Base-by-base conservation (phyloP, 495 filamentous ascomycete genomes). In the Podospora fimiseda region DNA sequence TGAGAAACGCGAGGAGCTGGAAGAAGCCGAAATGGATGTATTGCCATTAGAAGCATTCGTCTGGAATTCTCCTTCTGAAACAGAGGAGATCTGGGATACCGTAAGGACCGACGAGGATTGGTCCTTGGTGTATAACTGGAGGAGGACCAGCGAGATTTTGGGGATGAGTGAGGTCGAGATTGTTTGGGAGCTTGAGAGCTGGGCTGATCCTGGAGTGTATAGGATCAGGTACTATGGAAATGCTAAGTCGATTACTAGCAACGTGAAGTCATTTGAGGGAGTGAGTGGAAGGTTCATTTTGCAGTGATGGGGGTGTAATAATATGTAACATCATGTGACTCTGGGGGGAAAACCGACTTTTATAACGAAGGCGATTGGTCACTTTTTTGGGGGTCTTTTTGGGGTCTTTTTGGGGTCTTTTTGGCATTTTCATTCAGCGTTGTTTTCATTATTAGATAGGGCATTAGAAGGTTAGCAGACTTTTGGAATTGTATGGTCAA, bases 181-280 rank as follows among this genome's bases (percentile, higher is more conserved):
- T 43, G 74, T 74, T 36, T 96, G 91, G 91, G 82, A 90, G 66
- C 85, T 85, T 45, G 84, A 81, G 56, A 76, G 80, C 47, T 70
- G 64, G 68, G 63, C 70, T 5, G 60, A 57, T 64, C 63, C 66
- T 2, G 62, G 57, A 80, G 74, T 73, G 58, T 96, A 94, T 72
- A 76, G 91, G 18, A 69, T 96, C 53, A 80, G 77, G 69, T 96
- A 96, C 61, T 92, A 81, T 71, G 91, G 91, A 0, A 87, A 94
- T 67, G 78, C 81, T 18, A 95, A 90, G 75, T 70, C 72, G 15
- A 51, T 83, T n/a, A 63, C 70, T 8, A 90, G 90, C 14, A 68
- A 60, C 16, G 80, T 95, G 47, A 78, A 74, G 33, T 60, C 75
- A 48, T 95, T 96, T 73, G 83, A 90, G 63, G 90, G 90, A 0